Percentiles rank a stretch among this genome's conserved stretches.
Conservation (phyloP, 257 asterid species). For the Penstemon davidsonii region DNA sequence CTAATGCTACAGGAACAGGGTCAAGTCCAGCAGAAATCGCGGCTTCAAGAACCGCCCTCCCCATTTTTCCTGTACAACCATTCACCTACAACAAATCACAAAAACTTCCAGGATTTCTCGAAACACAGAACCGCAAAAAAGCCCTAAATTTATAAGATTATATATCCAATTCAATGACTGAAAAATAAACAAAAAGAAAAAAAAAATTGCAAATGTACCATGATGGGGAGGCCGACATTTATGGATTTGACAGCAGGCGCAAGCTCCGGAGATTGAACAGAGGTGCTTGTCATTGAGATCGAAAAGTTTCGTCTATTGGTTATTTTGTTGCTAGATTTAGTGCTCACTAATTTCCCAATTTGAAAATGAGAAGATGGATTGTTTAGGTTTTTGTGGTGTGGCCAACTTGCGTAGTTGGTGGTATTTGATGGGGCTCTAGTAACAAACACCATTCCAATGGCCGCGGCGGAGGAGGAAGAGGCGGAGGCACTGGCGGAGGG, state of each 20-base stretch:
- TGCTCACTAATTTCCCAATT: slow-evolving; percentile 3
- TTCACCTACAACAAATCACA: slow-evolving; percentile 54
- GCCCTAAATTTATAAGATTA: background rate
- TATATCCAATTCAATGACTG: background rate
- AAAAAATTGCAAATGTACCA: slow-evolving; percentile 38
- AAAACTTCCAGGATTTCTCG: slow-evolving; percentile 8
- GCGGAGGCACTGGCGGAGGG: background rate
- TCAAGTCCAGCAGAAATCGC: slow-evolving; percentile 81
- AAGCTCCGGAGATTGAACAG: slow-evolving; percentile 30
- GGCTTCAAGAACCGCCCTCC: slow-evolving; percentile 90
- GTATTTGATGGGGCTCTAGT: slow-evolving; percentile 34
- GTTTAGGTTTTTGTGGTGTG: slow-evolving; percentile 27
- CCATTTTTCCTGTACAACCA: slow-evolving; percentile 93
- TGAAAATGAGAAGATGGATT: slow-evolving; percentile 26
- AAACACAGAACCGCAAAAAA: slow-evolving; percentile 6
- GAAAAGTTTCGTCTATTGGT: slow-evolving; percentile 25
- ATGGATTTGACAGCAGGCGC: slow-evolving; percentile 21
- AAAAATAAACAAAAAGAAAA: background rate
- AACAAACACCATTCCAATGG: slow-evolving; percentile 36
- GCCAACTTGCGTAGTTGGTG: slow-evolving; percentile 23
- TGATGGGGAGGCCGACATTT: slow-evolving; percentile 41
- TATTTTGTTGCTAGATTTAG: slow-evolving; percentile 20
- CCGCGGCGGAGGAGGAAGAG: background rate
- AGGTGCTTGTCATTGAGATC: slow-evolving; percentile 35
- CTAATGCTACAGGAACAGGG: slow-evolving; percentile 74